Evolutionary conservation across 2,329 filamentous ascomycete genomes (phyloP).

Genomic region (Aspergillus sp.): DNA sequence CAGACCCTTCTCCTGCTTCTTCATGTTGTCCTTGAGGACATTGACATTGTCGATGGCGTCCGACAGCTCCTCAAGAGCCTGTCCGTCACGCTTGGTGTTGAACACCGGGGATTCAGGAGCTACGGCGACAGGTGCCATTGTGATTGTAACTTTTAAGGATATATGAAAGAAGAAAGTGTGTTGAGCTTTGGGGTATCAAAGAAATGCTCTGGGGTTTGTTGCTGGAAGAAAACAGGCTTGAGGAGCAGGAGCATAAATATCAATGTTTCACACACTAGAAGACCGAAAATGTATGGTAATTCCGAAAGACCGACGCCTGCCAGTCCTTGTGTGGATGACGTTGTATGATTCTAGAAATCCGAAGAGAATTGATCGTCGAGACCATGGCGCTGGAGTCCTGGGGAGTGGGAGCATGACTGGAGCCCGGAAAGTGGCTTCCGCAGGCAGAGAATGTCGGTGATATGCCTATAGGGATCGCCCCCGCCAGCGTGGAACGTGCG

Average conservation of each 20-base stretch:
- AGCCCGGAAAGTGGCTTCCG: conserved; percentile 38
- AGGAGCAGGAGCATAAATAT: conserved; percentile 11
- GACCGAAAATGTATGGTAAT: background rate
- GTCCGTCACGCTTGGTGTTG: conserved; percentile 54
- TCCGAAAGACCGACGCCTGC: conserved; percentile 2
- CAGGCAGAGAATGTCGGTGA: conserved; percentile 8
- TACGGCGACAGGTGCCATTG: conserved; percentile 36
- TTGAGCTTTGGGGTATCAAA: conserved; percentile 5
- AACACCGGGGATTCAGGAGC: conserved; percentile 24
- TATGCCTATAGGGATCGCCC: conserved; percentile 9
- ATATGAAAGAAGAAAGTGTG: background rate
- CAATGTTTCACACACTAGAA: background rate
- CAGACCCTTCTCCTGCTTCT: conserved; percentile 36
- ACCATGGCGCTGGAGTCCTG: background rate
- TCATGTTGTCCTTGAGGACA: conserved; percentile 58
- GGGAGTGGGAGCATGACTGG: conserved; percentile 1
- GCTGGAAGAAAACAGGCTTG: conserved; percentile 3
- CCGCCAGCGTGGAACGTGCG: conserved; percentile 8
- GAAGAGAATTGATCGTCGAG: conserved; percentile 3
- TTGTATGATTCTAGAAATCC: conserved; percentile 7
- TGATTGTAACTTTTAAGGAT: conserved; percentile 8
- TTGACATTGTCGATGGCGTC: conserved; percentile 64
- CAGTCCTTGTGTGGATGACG: background rate
- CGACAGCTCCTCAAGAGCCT: conserved; percentile 59
- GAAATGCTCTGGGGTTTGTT: background rate